A percentile compares a stretch with the other conserved stretches of the same genome.
phyloP scores from a whole-genome alignment of 2,329 filamentous ascomycete genomes.

The Paramyrothecium roridum region DNA sequence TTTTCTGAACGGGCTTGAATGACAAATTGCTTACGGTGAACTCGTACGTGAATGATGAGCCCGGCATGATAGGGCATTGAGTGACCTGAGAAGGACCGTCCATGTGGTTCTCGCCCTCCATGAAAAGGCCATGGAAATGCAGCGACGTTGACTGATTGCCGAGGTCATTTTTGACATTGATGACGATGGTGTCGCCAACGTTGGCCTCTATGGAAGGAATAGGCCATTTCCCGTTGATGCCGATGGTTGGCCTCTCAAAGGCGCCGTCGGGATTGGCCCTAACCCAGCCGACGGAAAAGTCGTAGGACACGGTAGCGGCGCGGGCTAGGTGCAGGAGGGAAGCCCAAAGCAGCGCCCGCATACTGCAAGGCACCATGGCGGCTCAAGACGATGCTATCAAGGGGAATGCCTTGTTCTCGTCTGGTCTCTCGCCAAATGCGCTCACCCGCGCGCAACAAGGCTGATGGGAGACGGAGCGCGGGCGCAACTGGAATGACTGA shows the following conservation, averaged over 20 bases:
- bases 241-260: slow-evolving; percentile 64
- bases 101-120: slow-evolving; percentile 66
- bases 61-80: slow-evolving; percentile 65
- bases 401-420: too few species aligned
- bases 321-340: slow-evolving; percentile 9
- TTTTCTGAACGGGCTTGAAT: slow-evolving; percentile 3
- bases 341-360: slow-evolving; percentile 7
- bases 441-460: too few species aligned
- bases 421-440: too few species aligned
- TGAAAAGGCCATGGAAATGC: slow-evolving; percentile 70
- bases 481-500: too few species aligned
- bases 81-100: slow-evolving; percentile 66
- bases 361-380: slow-evolving; percentile 13
- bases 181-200: slow-evolving; percentile 58
- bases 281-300: slow-evolving; percentile 72
- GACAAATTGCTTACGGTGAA: slow-evolving; percentile 50
- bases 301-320: slow-evolving; percentile 49
- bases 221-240: slow-evolving; percentile 76
- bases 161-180: slow-evolving; percentile 57
- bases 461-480: too few species aligned
- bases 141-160: slow-evolving; percentile 62
- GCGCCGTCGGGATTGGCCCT: slow-evolving; percentile 66
- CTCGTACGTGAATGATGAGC: slow-evolving; percentile 65
- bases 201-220: slow-evolving; percentile 63
- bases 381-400: too few species aligned